Evolutionary conservation across 441 rosid species (phyloP).

Genomic region (Omphalea diandra): DNA sequence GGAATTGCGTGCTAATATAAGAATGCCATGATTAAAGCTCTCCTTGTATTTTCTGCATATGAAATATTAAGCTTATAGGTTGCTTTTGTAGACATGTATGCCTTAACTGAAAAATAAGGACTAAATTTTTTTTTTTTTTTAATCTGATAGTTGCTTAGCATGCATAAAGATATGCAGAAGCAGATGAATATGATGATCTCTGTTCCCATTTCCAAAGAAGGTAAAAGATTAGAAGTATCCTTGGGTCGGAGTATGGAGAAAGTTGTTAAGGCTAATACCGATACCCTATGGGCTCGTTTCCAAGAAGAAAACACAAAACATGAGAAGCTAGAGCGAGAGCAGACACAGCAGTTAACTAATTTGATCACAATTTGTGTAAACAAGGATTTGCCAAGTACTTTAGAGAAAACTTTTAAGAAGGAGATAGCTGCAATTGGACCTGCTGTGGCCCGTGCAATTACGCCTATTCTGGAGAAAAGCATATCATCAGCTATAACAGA

Average conservation of each 20-base stretch:
- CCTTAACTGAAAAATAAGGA: constrained; percentile 35
- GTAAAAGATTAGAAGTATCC: constrained; percentile 76
- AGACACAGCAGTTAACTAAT: constrained; percentile 55
- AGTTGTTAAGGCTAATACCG: constrained; percentile 64
- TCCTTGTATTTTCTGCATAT: background rate
- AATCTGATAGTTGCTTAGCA: constrained; percentile 50
- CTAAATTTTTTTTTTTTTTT: constrained; percentile 9
- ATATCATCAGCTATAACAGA: constrained; percentile 66
- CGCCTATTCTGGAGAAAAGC: constrained; percentile 73
- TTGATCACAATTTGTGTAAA: constrained; percentile 51
- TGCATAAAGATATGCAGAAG: constrained; percentile 86
- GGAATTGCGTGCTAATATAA: background rate
- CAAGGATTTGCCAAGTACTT: constrained; percentile 60
- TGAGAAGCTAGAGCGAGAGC: constrained; percentile 64
- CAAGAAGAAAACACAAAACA: constrained; percentile 72
- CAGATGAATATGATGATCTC: constrained; percentile 58
- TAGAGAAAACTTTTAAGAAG: constrained; percentile 76
- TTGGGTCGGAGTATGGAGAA: constrained; percentile 72
- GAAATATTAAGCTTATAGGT: background rate
- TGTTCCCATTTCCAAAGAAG: constrained; percentile 64
- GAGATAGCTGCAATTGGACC: constrained; percentile 62
- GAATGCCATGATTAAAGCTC: background rate
- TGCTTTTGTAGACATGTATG: constrained; percentile 36
- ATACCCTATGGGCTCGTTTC: constrained; percentile 80
- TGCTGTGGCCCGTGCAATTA: constrained; percentile 49